These are phyloP conservation scores for Geosmithia flava DNA, from an alignment of 2,329 filamentous ascomycete species.

Conservation along the genomic window DNA sequence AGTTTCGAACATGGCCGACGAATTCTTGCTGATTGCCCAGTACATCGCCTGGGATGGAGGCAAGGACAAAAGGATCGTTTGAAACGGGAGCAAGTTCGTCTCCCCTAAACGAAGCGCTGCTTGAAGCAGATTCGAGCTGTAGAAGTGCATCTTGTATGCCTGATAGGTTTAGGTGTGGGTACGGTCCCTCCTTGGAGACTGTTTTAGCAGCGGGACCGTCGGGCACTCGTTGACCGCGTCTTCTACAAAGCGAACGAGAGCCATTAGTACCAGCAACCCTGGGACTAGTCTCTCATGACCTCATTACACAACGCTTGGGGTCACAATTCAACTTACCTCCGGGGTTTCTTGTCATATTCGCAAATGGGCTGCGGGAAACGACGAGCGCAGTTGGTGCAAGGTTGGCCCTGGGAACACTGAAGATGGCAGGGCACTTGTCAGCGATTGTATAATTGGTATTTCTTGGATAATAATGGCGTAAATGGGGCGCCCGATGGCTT, in stretches of 20 bases:
- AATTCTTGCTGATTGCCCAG: neutral
- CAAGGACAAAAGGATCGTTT: neutral
- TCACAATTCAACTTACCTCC: neutral
- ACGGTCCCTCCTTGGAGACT: conserved; percentile 13
- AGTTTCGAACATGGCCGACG: conserved; percentile 1
- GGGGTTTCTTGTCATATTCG: conserved; percentile 22
- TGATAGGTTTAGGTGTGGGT: conserved; percentile 22
- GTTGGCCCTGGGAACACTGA: conserved; percentile 41
- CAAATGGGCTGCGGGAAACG: conserved; percentile 38
- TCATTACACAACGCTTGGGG: neutral
- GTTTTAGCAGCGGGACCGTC: conserved; percentile 7
- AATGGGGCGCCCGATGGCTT: neutral
- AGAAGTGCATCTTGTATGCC: conserved; percentile 19
- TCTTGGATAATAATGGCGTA: neutral
- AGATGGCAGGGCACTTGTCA: neutral
- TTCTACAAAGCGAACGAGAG: neutral
- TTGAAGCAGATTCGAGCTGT: conserved; percentile 11
- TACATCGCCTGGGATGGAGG: neutral
- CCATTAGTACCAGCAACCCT: neutral
- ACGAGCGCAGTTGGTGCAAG: conserved; percentile 39
- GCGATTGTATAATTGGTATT: neutral
- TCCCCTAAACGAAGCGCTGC: neutral
- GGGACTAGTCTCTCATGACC: neutral
- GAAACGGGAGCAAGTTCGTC: neutral
- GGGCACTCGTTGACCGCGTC: neutral